phyloP scores from a whole-genome alignment of 106 monocot species.

The Dendrobium officinale region DNA sequence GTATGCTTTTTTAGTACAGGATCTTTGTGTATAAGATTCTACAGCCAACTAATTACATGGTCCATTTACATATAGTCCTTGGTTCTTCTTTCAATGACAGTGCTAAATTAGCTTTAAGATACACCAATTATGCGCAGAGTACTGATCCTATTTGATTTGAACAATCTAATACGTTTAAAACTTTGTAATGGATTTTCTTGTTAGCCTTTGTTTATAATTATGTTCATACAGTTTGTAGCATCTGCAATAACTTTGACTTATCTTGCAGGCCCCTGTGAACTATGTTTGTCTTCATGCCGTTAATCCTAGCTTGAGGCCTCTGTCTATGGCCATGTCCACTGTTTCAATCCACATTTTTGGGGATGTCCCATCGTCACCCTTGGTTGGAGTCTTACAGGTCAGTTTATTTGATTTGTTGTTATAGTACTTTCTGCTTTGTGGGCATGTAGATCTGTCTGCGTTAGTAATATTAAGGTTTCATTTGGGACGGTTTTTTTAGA shows the following conservation, averaged over 20 bases:
- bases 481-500: no score
- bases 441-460: background rate
- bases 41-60: no score
- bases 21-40: no score
- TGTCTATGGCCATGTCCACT: constrained; percentile 98
- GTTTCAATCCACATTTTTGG: constrained; percentile 98
- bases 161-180: background rate
- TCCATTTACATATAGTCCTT: no score
- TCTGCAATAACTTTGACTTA: background rate
- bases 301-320: constrained; percentile 76
- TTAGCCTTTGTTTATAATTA: background rate
- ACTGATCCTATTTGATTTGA: background rate
- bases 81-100: background rate
- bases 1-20: no score
- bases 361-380: constrained; percentile 92
- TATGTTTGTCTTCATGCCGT: constrained; percentile 90
- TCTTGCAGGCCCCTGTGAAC: constrained; percentile 78
- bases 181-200: background rate
- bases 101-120: background rate
- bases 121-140: background rate
- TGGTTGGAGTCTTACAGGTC: constrained; percentile 94
- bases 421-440: background rate
- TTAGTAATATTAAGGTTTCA: background rate
- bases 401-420: constrained; percentile 9
- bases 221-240: background rate